Evolutionary conservation across 306 rosid species (phyloP).

Genomic region (Adenanthera pavonina): DNA sequence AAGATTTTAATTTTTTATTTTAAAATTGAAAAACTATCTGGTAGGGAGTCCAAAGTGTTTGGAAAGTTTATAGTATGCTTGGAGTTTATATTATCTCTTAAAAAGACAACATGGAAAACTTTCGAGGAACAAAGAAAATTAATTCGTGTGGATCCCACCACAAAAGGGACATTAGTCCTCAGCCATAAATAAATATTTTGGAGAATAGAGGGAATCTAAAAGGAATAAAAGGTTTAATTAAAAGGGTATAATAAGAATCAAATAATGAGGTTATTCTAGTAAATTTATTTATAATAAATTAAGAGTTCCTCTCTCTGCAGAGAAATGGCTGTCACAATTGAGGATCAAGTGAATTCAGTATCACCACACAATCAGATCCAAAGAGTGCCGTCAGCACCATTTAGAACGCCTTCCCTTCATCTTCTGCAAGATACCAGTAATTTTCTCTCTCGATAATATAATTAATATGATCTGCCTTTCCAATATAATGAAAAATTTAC

Average conservation of each 20-base stretch:
- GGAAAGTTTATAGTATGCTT: background rate
- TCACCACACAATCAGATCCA: background rate
- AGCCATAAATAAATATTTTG: background rate
- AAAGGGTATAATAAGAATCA: too few relatives aligned
- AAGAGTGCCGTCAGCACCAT: background rate
- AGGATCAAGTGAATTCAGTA: background rate
- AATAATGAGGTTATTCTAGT: too few relatives aligned
- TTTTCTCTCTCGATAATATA: background rate
- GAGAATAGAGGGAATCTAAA: background rate
- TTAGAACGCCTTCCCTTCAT: background rate
- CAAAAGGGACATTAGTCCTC: background rate
- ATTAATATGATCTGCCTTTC: too few relatives aligned
- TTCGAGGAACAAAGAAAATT: too few relatives aligned
- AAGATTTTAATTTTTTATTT: too few relatives aligned
- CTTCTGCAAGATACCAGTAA: constrained; percentile 6
- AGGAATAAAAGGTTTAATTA: background rate
- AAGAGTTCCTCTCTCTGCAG: background rate
- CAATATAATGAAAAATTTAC: too few relatives aligned
- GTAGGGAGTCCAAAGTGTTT: too few relatives aligned
- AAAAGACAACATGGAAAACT: too few relatives aligned
- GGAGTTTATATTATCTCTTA: background rate
- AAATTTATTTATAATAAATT: background rate
- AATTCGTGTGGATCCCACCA: background rate
- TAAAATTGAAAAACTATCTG: too few relatives aligned
- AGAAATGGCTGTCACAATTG: background rate